phyloP scores from a whole-genome alignment of 768 basidiomycete genomes.

The Leccinum subgranulosum region DNA sequence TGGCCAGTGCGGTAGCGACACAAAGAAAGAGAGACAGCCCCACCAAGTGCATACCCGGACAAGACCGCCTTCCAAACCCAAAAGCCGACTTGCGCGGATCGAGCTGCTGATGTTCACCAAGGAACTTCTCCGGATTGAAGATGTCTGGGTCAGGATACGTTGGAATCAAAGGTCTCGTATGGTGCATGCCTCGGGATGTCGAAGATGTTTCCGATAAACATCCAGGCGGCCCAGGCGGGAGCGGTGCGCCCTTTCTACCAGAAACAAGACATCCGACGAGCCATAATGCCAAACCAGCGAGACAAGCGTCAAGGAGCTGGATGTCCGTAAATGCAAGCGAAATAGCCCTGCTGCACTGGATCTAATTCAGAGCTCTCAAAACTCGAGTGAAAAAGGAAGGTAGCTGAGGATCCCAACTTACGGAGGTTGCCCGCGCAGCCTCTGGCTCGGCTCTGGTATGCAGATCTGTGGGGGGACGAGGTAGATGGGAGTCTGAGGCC shows the following conservation, averaged over 20 bases:
- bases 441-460: no score
- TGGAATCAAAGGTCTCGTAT: conserved; percentile 31
- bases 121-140: conserved; percentile 15
- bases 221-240: conserved; percentile 13
- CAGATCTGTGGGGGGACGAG: no score
- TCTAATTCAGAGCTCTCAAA: no score
- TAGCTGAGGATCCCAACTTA: no score
- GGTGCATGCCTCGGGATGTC: conserved; percentile 50
- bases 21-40: conserved; percentile 7
- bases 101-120: conserved; percentile 2
- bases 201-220: conserved; percentile 51
- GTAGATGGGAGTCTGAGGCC: no score
- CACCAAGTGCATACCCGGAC: conserved; percentile 4
- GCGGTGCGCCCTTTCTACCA: not conserved
- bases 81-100: conserved; percentile 11
- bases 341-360: no score
- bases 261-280: not conserved
- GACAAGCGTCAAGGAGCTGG: not conserved
- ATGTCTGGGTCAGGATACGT: conserved; percentile 8
- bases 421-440: no score
- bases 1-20: conserved; percentile 3
- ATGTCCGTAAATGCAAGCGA: not conserved
- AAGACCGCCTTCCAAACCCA: conserved; percentile 11
- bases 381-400: no score
- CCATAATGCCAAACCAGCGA: conserved; percentile 10